Conservation (phyloP, 192 early-diverging fungal genomes). For the Paraglomus brasilianum region DNA sequence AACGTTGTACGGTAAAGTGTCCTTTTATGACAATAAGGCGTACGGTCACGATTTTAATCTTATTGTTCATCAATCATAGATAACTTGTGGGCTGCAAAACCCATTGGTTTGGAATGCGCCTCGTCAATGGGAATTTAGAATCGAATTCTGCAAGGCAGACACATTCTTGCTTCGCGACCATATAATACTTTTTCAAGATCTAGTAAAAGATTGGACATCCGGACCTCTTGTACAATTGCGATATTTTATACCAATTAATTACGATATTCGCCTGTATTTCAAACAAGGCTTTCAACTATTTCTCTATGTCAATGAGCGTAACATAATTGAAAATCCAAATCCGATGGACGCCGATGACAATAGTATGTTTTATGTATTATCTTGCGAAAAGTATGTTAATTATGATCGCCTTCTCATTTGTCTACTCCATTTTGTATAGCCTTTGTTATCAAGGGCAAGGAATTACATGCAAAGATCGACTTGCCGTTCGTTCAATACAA, state of each 20-base stretch:
- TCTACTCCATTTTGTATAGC: slow-evolving; percentile 27
- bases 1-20: slow-evolving; percentile 49
- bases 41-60: neutral
- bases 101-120: slow-evolving; percentile 72
- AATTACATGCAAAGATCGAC: slow-evolving; percentile 40
- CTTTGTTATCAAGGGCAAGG: slow-evolving; percentile 44
- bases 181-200: slow-evolving; percentile 70
- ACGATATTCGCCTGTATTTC: slow-evolving; percentile 54
- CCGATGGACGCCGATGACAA: slow-evolving; percentile 72
- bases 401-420: slow-evolving; percentile 23
- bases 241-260: slow-evolving; percentile 70
- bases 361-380: slow-evolving; percentile 44
- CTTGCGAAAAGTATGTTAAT: neutral
- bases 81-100: slow-evolving; percentile 52
- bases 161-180: slow-evolving; percentile 74
- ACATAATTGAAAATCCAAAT: slow-evolving; percentile 72
- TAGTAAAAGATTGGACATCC: slow-evolving; percentile 66
- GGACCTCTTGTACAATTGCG: slow-evolving; percentile 50
- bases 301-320: slow-evolving; percentile 72
- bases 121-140: slow-evolving; percentile 65
- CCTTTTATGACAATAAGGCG: neutral
- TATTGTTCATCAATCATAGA: slow-evolving; percentile 35
- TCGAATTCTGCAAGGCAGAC: slow-evolving; percentile 43
- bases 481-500: slow-evolving; percentile 61
- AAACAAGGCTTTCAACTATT: slow-evolving; percentile 52